Evolutionary conservation across 1,139 yeast species (phyloP).

Genomic region (Wickerhamiella pararugosa): DNA sequence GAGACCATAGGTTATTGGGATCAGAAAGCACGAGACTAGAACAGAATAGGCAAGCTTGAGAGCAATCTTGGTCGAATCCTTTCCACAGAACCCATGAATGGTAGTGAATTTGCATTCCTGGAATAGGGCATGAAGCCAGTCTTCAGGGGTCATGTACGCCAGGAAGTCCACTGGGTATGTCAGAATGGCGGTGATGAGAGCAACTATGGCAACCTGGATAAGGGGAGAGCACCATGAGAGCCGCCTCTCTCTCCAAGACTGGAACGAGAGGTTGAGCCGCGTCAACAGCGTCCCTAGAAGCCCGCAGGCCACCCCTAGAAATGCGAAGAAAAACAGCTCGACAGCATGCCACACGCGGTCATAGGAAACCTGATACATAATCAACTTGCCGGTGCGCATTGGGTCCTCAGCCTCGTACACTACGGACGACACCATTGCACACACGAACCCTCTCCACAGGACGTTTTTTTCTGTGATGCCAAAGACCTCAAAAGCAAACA

Average conservation of each 20-base stretch:
- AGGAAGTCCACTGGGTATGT: slow-evolving; percentile 36
- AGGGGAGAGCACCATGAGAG: slow-evolving; percentile 18
- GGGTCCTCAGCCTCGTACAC: slow-evolving; percentile 47
- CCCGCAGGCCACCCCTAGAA: slow-evolving; percentile 59
- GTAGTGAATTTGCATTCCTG: slow-evolving; percentile 36
- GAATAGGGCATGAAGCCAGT: slow-evolving; percentile 43
- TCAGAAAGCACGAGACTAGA: slow-evolving; percentile 39
- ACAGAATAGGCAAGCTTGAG: slow-evolving; percentile 31
- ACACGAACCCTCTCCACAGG: slow-evolving; percentile 72
- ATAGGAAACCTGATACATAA: slow-evolving; percentile 49
- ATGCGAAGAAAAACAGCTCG: slow-evolving; percentile 53
- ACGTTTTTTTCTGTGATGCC: slow-evolving; percentile 47
- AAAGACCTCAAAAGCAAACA: slow-evolving; percentile 57
- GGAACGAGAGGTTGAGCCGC: slow-evolving; percentile 33
- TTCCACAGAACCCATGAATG: slow-evolving; percentile 25
- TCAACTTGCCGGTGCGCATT: slow-evolving; percentile 41
- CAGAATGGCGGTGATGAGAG: slow-evolving; percentile 37
- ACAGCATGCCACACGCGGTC: slow-evolving; percentile 59
- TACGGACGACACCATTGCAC: slow-evolving; percentile 61
- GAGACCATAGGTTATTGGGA: slow-evolving; percentile 51
- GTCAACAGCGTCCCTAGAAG: slow-evolving; percentile 43
- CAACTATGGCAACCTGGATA: slow-evolving; percentile 36
- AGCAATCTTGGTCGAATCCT: slow-evolving; percentile 17
- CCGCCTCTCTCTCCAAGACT: slow-evolving; percentile 19
- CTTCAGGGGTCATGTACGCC: slow-evolving; percentile 40